phyloP scores from a whole-genome alignment of 2,329 filamentous ascomycete genomes.

The Furcasterigmium furcatum region DNA sequence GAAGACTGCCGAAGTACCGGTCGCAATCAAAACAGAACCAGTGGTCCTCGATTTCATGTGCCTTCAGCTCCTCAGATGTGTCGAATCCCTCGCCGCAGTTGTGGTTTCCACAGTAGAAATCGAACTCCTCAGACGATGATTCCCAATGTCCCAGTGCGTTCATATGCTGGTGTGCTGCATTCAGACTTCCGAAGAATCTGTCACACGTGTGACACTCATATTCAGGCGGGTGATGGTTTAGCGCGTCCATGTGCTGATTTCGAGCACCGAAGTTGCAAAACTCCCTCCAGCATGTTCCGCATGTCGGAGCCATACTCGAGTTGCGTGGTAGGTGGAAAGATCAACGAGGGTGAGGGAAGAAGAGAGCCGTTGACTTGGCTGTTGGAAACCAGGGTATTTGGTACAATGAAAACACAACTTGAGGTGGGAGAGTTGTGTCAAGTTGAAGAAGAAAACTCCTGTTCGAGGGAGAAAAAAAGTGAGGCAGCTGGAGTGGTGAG shows the following conservation, averaged over 20 bases:
- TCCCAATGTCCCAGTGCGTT: neutral
- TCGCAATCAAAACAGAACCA: conserved; percentile 1
- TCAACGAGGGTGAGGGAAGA: too few relatives aligned
- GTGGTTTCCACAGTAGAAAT: neutral
- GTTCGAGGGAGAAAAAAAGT: too few relatives aligned
- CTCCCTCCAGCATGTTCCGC: neutral
- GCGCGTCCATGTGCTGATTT: conserved; percentile 3
- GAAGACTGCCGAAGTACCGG: neutral
- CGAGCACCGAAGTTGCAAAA: neutral
- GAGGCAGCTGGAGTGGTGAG: too few relatives aligned
- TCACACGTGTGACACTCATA: conserved; percentile 3
- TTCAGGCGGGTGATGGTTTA: neutral
- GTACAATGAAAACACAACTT: too few relatives aligned
- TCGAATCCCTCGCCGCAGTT: neutral
- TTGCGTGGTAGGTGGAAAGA: too few relatives aligned
- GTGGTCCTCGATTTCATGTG: conserved; percentile 3
- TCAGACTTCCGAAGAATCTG: neutral
- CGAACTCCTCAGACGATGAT: neutral
- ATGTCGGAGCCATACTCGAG: neutral
- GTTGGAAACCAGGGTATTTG: too few relatives aligned
- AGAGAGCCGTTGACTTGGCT: too few relatives aligned
- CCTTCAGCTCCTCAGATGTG: neutral
- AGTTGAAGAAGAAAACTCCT: too few relatives aligned
- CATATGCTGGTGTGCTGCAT: neutral
- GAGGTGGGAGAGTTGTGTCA: too few relatives aligned